Evolutionary conservation across 768 basidiomycete species (phyloP).

Genomic region (Termitomyces titanicus): DNA sequence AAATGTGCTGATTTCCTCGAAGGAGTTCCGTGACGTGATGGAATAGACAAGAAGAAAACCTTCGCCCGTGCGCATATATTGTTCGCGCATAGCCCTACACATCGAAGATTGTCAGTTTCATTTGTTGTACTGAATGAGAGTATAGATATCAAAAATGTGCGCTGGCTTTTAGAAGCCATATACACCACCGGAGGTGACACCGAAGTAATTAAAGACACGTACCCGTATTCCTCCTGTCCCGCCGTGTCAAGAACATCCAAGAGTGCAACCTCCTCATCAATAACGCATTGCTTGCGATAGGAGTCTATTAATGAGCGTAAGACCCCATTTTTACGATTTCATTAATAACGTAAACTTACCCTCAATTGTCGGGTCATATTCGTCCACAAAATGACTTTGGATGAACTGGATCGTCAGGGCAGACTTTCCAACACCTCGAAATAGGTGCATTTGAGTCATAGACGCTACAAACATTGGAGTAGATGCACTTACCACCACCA

Average conservation of each 20-base stretch:
- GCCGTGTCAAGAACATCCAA: constrained; percentile 97
- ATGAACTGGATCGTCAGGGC: constrained; percentile 98
- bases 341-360: constrained; percentile 37
- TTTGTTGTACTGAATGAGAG: neutral
- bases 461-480: neutral
- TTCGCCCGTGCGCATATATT: constrained; percentile 98
- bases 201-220: constrained; percentile 25
- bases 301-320: constrained; percentile 55
- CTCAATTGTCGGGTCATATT: constrained; percentile 95
- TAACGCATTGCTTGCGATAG: constrained; percentile 94
- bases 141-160: neutral
- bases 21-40: constrained; percentile 96
- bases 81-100: constrained; percentile 92
- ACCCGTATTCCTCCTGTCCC: constrained; percentile 98
- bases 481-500: constrained; percentile 75
- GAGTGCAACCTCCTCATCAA: constrained; percentile 98
- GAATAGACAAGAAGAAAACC: constrained; percentile 98
- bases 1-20: constrained; percentile 95
- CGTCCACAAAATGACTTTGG: constrained; percentile 90
- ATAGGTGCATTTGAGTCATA: neutral
- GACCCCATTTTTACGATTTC: neutral
- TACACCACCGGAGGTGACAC: constrained; percentile 1
- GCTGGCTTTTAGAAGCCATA: neutral
- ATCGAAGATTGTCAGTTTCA: constrained; percentile 5
- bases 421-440: constrained; percentile 62